A percentile compares a stretch with the other conserved stretches of the same genome.
Evolutionary conservation across 768 basidiomycete genomes (phyloP).

Genomic region (Lactarius indigo): DNA sequence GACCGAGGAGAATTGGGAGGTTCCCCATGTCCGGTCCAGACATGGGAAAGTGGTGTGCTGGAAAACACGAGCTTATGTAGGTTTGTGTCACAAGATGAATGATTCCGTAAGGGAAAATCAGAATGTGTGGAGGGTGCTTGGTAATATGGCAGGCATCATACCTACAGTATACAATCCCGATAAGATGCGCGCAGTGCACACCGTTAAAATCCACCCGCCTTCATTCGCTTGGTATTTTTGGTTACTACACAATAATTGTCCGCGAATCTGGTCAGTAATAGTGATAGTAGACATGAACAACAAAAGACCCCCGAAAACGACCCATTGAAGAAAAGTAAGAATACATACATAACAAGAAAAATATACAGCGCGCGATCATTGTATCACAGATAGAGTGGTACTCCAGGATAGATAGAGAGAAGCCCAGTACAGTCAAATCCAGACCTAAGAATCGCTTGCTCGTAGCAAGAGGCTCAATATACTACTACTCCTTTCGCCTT

Average conservation of each 20-base stretch:
- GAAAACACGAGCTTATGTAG: no score
- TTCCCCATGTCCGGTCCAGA: no score
- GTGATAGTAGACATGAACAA: neutral
- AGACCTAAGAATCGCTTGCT: neutral
- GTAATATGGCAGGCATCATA: no score
- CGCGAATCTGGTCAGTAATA: neutral
- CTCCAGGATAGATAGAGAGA: neutral
- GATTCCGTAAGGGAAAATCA: no score
- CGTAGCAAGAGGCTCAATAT: neutral
- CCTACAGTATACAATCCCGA: no score
- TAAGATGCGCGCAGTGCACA: no score
- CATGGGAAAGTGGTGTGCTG: no score
- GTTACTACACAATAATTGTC: neutral
- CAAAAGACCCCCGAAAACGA: neutral
- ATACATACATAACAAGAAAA: no score
- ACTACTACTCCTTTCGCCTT: neutral
- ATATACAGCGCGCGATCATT: neutral
- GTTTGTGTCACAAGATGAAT: no score
- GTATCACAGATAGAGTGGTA: neutral
- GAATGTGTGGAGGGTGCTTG: no score
- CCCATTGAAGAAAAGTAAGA: neutral
- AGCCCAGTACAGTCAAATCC: neutral
- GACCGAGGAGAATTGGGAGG: no score
- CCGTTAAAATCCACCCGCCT: neutral
- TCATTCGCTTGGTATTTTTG: neutral